Evolutionary conservation across 139 green algal genomes (phyloP).

Genomic region (Chlamydomonas sphaeroides): DNA sequence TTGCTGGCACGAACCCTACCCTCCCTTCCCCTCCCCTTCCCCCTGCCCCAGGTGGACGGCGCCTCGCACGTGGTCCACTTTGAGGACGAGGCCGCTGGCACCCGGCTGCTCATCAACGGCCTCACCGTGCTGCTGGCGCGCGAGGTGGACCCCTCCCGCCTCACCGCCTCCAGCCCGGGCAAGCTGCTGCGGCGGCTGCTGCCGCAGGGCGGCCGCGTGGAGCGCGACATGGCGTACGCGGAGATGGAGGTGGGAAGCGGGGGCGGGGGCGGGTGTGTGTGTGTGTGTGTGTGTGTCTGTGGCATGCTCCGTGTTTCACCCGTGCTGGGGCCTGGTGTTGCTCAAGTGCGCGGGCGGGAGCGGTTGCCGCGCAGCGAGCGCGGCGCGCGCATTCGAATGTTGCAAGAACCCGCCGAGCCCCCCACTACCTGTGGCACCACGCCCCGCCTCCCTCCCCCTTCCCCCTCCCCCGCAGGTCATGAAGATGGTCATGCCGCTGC

Average conservation of each 20-base stretch:
- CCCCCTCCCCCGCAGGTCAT: slow-evolving; percentile 73
- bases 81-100: slow-evolving; percentile 90
- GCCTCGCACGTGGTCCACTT: slow-evolving; percentile 90
- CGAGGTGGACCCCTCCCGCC: slow-evolving; percentile 76
- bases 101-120: slow-evolving; percentile 90
- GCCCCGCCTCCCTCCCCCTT: background rate
- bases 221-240: slow-evolving; percentile 70
- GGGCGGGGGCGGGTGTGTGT: background rate
- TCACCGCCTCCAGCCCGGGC: slow-evolving; percentile 56
- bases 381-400: too few relatives aligned
- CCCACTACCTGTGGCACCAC: too few relatives aligned
- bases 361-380: too few relatives aligned
- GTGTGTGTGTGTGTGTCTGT: too few relatives aligned
- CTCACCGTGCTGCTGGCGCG: slow-evolving; percentile 88
- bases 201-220: slow-evolving; percentile 73
- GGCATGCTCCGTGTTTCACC: too few relatives aligned
- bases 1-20: background rate
- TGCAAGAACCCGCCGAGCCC: too few relatives aligned
- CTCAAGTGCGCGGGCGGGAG: too few relatives aligned
- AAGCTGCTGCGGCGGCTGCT: slow-evolving; percentile 69
- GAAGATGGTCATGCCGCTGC: slow-evolving; percentile 95
- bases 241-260: slow-evolving; percentile 49
- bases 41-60: slow-evolving; percentile 84
- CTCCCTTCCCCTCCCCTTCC: background rate
- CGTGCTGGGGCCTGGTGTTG: too few relatives aligned